Conservation (phyloP, 2,329 filamentous ascomycete genomes). For the Xylariaceae sp. region DNA sequence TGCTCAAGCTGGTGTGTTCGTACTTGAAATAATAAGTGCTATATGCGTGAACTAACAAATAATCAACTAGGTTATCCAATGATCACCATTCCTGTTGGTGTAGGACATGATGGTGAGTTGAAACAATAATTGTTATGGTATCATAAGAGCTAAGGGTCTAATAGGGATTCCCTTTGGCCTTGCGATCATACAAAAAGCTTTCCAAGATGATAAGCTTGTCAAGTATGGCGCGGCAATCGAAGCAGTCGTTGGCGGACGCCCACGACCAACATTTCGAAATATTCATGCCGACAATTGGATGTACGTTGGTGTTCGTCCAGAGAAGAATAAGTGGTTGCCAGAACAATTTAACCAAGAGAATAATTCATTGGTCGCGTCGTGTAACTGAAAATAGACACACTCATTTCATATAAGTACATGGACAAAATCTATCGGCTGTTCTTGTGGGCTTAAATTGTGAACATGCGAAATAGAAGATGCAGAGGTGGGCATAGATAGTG, state of each 20-base stretch:
- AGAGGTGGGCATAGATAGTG: too few relatives aligned
- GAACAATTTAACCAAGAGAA: too few relatives aligned
- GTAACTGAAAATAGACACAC: too few relatives aligned
- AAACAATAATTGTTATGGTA: too few relatives aligned
- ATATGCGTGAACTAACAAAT: constrained; percentile 14
- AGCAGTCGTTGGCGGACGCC: neutral
- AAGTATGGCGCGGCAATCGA: constrained; percentile 24
- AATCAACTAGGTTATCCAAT: constrained; percentile 46
- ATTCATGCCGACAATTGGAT: constrained; percentile 15
- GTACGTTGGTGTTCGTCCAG: constrained; percentile 13
- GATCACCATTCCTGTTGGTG: constrained; percentile 26
- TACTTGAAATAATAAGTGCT: constrained; percentile 61
- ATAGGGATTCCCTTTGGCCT: constrained; percentile 26
- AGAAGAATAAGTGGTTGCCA: neutral
- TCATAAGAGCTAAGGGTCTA: neutral
- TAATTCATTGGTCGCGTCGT: too few relatives aligned
- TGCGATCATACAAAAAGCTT: constrained; percentile 25
- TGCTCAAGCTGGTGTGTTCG: constrained; percentile 62
- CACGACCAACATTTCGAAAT: constrained; percentile 8
- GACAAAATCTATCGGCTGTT: too few relatives aligned
- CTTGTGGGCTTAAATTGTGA: too few relatives aligned
- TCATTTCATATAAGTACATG: too few relatives aligned
- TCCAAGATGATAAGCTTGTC: constrained; percentile 20
- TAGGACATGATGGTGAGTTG: constrained; percentile 15
- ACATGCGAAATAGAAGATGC: too few relatives aligned